Percentiles rank a stretch among this genome's conserved stretches.
Conservation (phyloP, 2,329 filamentous ascomycete species). For the Aspergillus candidus region DNA sequence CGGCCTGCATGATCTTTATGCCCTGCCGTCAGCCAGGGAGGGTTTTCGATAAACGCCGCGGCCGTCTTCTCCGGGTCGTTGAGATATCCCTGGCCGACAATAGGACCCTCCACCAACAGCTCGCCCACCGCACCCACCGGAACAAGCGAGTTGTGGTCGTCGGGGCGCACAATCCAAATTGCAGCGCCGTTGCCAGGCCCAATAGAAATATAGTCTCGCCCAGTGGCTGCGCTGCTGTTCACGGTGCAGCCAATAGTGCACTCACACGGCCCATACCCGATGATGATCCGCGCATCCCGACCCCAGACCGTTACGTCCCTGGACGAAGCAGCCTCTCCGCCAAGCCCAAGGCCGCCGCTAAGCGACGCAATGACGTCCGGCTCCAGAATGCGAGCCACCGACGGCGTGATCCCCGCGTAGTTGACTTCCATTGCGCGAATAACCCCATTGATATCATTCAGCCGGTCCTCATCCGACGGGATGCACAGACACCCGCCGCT, state of each 20-base stretch:
- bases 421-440: slow-evolving; percentile 49
- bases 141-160: slow-evolving; percentile 31
- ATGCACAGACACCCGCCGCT: slow-evolving; percentile 57
- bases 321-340: slow-evolving; percentile 41
- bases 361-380: slow-evolving; percentile 39
- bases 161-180: slow-evolving; percentile 38
- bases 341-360: slow-evolving; percentile 33
- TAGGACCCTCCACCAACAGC: slow-evolving; percentile 43
- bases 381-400: slow-evolving; percentile 47
- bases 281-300: slow-evolving; percentile 38
- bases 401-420: slow-evolving; percentile 55
- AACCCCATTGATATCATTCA: slow-evolving; percentile 45
- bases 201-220: slow-evolving; percentile 34
- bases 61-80: slow-evolving; percentile 34
- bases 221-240: slow-evolving; percentile 30
- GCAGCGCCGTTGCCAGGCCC: slow-evolving; percentile 31
- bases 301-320: slow-evolving; percentile 39
- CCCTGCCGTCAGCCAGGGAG: slow-evolving; percentile 31
- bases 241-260: slow-evolving; percentile 38
- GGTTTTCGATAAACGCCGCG: slow-evolving; percentile 32
- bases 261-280: slow-evolving; percentile 41
- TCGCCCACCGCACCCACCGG: slow-evolving; percentile 45
- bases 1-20: slow-evolving; percentile 21
- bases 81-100: slow-evolving; percentile 44
- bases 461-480: slow-evolving; percentile 45